Base-by-base conservation (phyloP, 2,329 filamentous ascomycete species). In the Hypoxylon sp. region DNA sequence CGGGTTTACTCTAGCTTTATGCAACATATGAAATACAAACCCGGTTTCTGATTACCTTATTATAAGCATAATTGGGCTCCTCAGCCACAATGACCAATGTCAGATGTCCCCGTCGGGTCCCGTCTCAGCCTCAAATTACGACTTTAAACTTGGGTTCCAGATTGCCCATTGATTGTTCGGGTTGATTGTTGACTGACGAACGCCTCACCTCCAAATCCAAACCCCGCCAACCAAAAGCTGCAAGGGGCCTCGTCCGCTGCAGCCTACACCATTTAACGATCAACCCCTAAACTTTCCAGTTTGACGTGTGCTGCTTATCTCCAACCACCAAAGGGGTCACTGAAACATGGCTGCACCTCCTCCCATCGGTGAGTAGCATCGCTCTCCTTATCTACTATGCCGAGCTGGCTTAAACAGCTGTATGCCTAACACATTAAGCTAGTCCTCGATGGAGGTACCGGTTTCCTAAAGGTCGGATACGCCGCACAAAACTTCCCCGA, bases 371-470 rank as follows among this genome's bases (percentile, higher is more conserved):
- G 82, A 76, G 83, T 80, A 67, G 62, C 67, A 63, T 56, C 11
- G 50, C 33, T 13, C 29, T 39, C 37, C 47, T 42, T 42, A 33
- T 19, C 55, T 51, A 14, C 24, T 22, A 10, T 52, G 10, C 47
- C 31, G 22, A 53, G 37, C 50, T 61, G 39, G 29, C 46, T 56
- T 1, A n/a, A 56, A 24, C 24, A 29, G 19, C 44, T 51, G 57
- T 47, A 26, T 44, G 39, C 62, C 74, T 78, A 70, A 78, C 74
- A 52, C 67, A 47, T 56, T 53, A 37, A 59, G 63, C 35, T 73
- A 98, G 96, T 99, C 81, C 95, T 99, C 88, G 96, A 99, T 87
- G 96, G 96, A 88, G 96, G 96, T 83, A 99, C 96, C 80, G 96
- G 96, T 83, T 99, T 99, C 88, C 92, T 99, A 83, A 99, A 99